These are phyloP conservation scores for Stephanodiscus minutulus DNA, from an alignment of 108 stramenopile genomes.

Conservation along the genomic window DNA sequence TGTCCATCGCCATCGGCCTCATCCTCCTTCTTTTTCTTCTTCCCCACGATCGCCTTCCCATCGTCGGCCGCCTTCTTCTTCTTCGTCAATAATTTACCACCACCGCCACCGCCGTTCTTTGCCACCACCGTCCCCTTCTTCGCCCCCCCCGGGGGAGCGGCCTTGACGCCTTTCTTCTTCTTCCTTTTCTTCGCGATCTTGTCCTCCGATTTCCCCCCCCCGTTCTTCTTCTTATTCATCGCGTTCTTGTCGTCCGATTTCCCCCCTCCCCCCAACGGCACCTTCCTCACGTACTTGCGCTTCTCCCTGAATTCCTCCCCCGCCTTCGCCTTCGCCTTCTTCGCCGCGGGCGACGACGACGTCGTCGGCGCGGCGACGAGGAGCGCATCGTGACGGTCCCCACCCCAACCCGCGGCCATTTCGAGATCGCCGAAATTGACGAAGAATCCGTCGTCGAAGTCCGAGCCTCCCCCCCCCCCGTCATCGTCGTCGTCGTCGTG, in stretches of 20 bases:
- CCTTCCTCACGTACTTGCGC: constrained; percentile 15
- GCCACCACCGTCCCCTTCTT: constrained; percentile 13
- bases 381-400: constrained; percentile 55
- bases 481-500: constrained; percentile 7
- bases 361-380: no score
- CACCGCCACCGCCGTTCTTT: background rate
- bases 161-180: constrained; percentile 8
- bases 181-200: constrained; percentile 40
- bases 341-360: background rate
- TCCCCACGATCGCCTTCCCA: background rate
- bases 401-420: constrained; percentile 77
- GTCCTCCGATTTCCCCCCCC: constrained; percentile 18
- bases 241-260: constrained; percentile 24
- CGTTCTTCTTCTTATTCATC: background rate
- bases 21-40: constrained; percentile 5
- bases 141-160: constrained; percentile 3
- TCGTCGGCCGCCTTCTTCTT: constrained; percentile 3
- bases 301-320: constrained; percentile 42
- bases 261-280: background rate
- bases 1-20: background rate
- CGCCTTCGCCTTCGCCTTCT: background rate
- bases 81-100: background rate
- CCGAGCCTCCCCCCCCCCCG: constrained; percentile 16
- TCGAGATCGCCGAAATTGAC: constrained; percentile 86
- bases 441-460: constrained; percentile 81